A percentile compares a stretch with the other conserved stretches of the same genome.
phyloP scores from a whole-genome alignment of 2,329 filamentous ascomycete genomes.

The Pestalotiopsis sp. region DNA sequence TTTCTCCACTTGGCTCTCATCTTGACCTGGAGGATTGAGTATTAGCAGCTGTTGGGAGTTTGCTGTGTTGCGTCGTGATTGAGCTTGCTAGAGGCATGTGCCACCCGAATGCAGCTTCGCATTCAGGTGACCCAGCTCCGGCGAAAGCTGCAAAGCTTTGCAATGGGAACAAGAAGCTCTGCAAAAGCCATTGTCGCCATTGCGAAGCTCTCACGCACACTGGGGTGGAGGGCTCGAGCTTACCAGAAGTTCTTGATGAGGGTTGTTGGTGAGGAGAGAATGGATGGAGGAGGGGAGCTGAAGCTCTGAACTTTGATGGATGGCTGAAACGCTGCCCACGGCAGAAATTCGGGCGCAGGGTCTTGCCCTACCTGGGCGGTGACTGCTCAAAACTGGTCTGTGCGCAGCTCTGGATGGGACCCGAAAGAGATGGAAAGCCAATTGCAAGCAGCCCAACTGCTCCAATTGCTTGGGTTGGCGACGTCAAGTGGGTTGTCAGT shows the following conservation, averaged over 20 bases:
- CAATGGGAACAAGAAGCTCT: neutral
- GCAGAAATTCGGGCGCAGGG: conserved; percentile 10
- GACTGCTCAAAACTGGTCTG: neutral
- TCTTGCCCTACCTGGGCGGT: conserved; percentile 9
- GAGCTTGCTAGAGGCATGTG: neutral
- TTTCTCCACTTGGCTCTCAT: conserved; percentile 99
- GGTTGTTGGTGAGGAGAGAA: conserved; percentile 11
- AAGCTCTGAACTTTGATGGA: conserved; percentile 4
- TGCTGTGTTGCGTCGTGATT: neutral
- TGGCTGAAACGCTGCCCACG: neutral
- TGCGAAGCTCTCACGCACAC: neutral
- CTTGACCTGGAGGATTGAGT: conserved; percentile 38
- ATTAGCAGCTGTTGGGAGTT: conserved; percentile 3
- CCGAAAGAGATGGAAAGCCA: neutral
- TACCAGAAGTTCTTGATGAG: conserved; percentile 11
- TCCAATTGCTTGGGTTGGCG: neutral
- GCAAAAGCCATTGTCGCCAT: neutral
- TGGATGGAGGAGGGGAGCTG: conserved; percentile 5
- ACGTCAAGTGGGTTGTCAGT: neutral
- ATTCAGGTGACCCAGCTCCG: neutral
- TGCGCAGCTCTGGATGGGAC: neutral
- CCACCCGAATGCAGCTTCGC: neutral
- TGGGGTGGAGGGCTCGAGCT: neutral
- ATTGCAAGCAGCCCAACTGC: neutral
- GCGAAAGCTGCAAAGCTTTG: neutral